phyloP scores from a whole-genome alignment of 2,329 filamentous ascomycete genomes.

The Pyrenochaeta sp. region DNA sequence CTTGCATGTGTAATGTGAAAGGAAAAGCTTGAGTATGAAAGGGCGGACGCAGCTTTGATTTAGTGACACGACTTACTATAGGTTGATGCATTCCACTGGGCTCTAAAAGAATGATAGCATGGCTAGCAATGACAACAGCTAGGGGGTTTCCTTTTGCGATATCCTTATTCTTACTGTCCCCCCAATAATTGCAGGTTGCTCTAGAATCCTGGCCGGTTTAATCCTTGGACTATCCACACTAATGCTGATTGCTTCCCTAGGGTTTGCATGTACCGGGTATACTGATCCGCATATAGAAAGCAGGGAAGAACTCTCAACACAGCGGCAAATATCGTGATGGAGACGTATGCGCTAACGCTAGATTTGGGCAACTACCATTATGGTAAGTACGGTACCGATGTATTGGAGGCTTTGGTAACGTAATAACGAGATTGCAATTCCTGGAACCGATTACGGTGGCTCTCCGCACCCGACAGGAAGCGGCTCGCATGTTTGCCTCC shows the following conservation, averaged over 20 bases:
- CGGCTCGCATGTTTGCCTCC: not conserved
- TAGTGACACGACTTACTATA: not conserved
- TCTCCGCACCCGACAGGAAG: not conserved
- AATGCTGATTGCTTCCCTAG: constrained; percentile 11
- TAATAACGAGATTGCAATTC: not conserved
- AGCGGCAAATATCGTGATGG: constrained; percentile 2
- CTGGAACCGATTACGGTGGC: not conserved
- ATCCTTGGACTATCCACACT: not conserved
- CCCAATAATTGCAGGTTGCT: not conserved
- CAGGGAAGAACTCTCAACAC: not conserved
- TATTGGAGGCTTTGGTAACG: not conserved
- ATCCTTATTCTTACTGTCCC: constrained; percentile 2
- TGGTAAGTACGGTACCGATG: not conserved
- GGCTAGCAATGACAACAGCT: not conserved
- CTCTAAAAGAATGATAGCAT: not conserved
- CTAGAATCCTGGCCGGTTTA: not conserved
- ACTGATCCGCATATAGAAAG: constrained; percentile 2
- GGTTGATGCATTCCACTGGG: no score
- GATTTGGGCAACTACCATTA: not conserved
- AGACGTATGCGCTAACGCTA: not conserved
- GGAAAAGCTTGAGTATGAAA: not conserved
- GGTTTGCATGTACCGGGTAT: not conserved
- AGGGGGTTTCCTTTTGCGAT: constrained; percentile 9
- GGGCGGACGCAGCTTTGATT: not conserved
- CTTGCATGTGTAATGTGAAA: not conserved